phyloP scores from a whole-genome alignment of 495 filamentous ascomycete species.

The Penicillium waksmanii region DNA sequence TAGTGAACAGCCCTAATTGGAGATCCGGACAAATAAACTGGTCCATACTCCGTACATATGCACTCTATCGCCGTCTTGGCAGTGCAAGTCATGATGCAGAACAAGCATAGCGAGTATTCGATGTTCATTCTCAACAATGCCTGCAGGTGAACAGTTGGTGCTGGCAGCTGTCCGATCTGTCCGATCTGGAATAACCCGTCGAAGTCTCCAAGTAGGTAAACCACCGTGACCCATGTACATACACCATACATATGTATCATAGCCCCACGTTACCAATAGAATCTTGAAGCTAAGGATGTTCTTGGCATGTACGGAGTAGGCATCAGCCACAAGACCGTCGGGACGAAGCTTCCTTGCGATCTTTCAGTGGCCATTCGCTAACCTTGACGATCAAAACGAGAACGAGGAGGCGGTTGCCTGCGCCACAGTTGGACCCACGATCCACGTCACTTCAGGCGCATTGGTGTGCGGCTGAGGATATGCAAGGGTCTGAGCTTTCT shows the following conservation, averaged over 20 bases:
- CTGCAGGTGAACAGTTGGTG: too few species aligned
- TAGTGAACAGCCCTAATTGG: not conserved
- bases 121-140: too few species aligned
- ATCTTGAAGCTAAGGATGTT: not conserved
- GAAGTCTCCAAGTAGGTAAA: too few species aligned
- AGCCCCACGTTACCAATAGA: not conserved
- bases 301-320: not conserved
- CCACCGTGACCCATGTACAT: too few species aligned
- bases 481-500: not conserved
- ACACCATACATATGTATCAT: not conserved
- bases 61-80: not conserved
- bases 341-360: not conserved
- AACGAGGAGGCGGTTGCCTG: not conserved
- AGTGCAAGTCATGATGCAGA: not conserved
- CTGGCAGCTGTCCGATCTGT: too few species aligned
- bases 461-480: conserved; percentile 3
- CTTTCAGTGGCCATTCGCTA: not conserved
- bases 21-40: conserved; percentile 1
- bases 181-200: too few species aligned
- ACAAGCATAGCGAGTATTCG: too few species aligned
- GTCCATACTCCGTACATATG: not conserved
- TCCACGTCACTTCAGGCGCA: not conserved
- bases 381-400: not conserved
- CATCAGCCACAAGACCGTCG: not conserved
- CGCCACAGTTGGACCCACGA: conserved; percentile 6